Conservation (phyloP, 2,329 filamentous ascomycete genomes). For the Microdochium trichocladiopsis region DNA sequence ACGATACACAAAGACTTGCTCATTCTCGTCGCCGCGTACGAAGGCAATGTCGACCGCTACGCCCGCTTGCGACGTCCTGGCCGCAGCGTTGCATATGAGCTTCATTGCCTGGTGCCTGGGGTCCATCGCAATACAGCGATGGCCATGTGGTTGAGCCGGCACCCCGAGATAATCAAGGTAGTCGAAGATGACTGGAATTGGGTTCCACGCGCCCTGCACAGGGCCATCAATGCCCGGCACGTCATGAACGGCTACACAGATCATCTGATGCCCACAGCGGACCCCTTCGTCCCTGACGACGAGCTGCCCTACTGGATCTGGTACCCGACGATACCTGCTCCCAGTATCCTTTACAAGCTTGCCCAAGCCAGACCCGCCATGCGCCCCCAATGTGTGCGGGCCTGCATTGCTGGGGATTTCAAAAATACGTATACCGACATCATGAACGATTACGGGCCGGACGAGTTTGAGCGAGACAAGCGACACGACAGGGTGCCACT, state of each 20-base stretch:
- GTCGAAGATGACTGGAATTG: not conserved
- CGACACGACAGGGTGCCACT: not conserved
- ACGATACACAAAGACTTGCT: conserved; percentile 27
- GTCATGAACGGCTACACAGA: conserved; percentile 12
- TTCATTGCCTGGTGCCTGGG: conserved; percentile 19
- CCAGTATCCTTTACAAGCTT: not conserved
- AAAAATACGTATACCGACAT: not conserved
- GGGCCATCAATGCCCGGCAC: conserved; percentile 15
- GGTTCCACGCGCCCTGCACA: not conserved
- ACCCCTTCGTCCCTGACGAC: not conserved
- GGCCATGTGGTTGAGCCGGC: conserved; percentile 21
- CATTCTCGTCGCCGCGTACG: conserved; percentile 27
- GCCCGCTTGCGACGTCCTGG: conserved; percentile 20
- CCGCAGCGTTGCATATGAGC: conserved; percentile 13
- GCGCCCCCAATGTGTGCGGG: not conserved
- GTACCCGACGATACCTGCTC: not conserved
- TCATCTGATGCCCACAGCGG: not conserved
- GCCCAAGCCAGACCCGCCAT: not conserved
- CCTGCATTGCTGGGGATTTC: not conserved
- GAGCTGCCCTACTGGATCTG: not conserved
- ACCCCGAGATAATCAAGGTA: not conserved
- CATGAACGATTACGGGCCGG: not conserved
- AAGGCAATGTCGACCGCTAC: conserved; percentile 31
- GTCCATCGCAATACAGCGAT: conserved; percentile 29
- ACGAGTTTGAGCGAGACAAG: not conserved